Base-by-base conservation (phyloP, 192 early-diverging fungal species). In the Linnemannia schmuckeri region DNA sequence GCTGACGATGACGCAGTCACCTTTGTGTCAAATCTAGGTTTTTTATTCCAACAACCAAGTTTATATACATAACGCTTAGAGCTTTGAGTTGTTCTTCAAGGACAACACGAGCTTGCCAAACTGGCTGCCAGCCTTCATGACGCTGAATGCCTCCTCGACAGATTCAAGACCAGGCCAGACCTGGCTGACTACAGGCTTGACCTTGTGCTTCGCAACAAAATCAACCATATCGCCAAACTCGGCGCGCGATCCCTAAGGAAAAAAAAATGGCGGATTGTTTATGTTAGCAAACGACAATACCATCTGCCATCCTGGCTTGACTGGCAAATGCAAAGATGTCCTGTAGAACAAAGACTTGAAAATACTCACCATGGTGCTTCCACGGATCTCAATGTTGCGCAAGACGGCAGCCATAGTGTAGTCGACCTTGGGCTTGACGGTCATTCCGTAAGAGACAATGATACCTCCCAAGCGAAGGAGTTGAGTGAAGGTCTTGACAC, bases 141-240 rank as follows among this genome's bases (percentile, higher is more conserved):
- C 47, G 12, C 81, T 72, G 27, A 87, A 77, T 13, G 72, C 79
- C 20, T 81, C 63, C 46, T 86, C 78, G 4, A 57, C 77, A 61
- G 66, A 77, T 71, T 86, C 83, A 33, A 91, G 84, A 15, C 93
- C 93, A 4, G 90, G 80, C 90, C 90, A 94, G 27, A 93, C 87
- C 27, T 84, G 80, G 35, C 88, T 88, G 17, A 94, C 90, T 4
- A 94, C 90, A 20, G 94, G 95, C 27, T 76, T 77, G 66, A 96
- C 85, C 78, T 92, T 90, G 44, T 93, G 72, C 75, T 89, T 68
- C 30, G 80, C 74, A 5, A 96, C 91, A 81, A 95, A 94, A 9
- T 85, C 85, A 10, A 94, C 75, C 93, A 94, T 93, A 30, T 91
- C 87, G 33, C 85, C 55, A 69, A 95, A 96, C 74, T 96, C 94